phyloP scores from a whole-genome alignment of 116 monocot species.

The Phalaenopsis hybrid region DNA sequence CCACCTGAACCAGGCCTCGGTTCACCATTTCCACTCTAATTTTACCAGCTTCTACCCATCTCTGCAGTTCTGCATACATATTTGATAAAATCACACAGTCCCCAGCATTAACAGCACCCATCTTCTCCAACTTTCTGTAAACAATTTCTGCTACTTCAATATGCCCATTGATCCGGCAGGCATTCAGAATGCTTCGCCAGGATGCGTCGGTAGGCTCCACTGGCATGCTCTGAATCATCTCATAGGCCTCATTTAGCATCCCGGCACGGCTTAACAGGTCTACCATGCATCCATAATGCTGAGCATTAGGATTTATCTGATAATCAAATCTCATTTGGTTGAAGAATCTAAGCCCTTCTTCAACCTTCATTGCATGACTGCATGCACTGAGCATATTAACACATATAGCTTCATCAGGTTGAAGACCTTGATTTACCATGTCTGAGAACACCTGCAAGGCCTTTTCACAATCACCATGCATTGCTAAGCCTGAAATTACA shows the following conservation, averaged over 20 bases:
- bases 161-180: slow-evolving; percentile 40
- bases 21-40: slow-evolving; percentile 31
- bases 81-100: slow-evolving; percentile 60
- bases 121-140: slow-evolving; percentile 21
- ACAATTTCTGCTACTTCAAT: slow-evolving; percentile 43
- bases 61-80: slow-evolving; percentile 34
- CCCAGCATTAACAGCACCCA: slow-evolving; percentile 31
- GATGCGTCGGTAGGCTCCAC: slow-evolving; percentile 30
- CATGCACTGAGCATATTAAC: slow-evolving; percentile 66
- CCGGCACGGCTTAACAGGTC: slow-evolving; percentile 58
- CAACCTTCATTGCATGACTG: slow-evolving; percentile 46
- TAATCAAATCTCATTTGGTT: slow-evolving; percentile 53
- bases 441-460: slow-evolving; percentile 35
- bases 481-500: slow-evolving; percentile 62
- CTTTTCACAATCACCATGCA: slow-evolving; percentile 45
- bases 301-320: slow-evolving; percentile 30
- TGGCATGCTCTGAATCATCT: slow-evolving; percentile 43
- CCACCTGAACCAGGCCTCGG: slow-evolving; percentile 26
- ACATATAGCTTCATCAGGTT: slow-evolving; percentile 54
- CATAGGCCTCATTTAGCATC: slow-evolving; percentile 38
- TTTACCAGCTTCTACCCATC: slow-evolving; percentile 41
- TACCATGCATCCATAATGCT: slow-evolving; percentile 73
- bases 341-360: slow-evolving; percentile 52
- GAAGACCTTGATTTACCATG: slow-evolving; percentile 47
- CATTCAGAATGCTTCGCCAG: slow-evolving; percentile 65